Evolutionary conservation across 116 monocot genomes (phyloP).

Genomic region (Thalassia testudinum): DNA sequence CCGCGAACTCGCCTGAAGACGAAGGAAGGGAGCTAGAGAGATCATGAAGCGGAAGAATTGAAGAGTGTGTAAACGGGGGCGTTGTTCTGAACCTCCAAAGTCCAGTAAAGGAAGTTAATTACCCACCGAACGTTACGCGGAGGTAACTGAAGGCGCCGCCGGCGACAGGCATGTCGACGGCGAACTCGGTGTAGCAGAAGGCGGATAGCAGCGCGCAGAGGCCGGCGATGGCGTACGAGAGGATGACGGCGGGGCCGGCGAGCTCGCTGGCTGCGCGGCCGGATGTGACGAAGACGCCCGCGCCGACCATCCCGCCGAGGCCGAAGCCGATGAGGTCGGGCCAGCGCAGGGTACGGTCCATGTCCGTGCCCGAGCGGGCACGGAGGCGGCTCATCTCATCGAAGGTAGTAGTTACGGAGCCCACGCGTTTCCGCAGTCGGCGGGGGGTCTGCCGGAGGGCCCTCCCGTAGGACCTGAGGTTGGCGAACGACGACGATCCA

Average conservation of each 20-base stretch:
- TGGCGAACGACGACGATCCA: slow-evolving; percentile 42
- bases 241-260: slow-evolving; percentile 65
- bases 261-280: slow-evolving; percentile 40
- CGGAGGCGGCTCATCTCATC: slow-evolving; percentile 87
- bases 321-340: slow-evolving; percentile 65
- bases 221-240: slow-evolving; percentile 96
- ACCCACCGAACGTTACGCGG: slow-evolving; percentile 50
- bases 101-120: too few relatives aligned
- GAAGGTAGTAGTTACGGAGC: slow-evolving; percentile 42
- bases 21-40: slow-evolving; percentile 85
- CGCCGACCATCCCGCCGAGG: slow-evolving; percentile 96
- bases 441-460: slow-evolving; percentile 38
- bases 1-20: slow-evolving; percentile 94
- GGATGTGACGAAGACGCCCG: slow-evolving; percentile 82
- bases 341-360: slow-evolving; percentile 65
- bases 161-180: slow-evolving; percentile 94
- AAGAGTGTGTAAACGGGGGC: too few relatives aligned
- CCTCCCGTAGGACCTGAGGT: slow-evolving; percentile 26
- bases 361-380: slow-evolving; percentile 57
- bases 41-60: too few relatives aligned
- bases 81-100: too few relatives aligned
- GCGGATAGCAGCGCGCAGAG: slow-evolving; percentile 90
- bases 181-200: slow-evolving; percentile 99
- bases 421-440: slow-evolving; percentile 30
- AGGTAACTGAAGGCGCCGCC: slow-evolving; percentile 97